Evolutionary conservation across 2,329 filamentous ascomycete species (phyloP).

Genomic region (Apiospora hydei): DNA sequence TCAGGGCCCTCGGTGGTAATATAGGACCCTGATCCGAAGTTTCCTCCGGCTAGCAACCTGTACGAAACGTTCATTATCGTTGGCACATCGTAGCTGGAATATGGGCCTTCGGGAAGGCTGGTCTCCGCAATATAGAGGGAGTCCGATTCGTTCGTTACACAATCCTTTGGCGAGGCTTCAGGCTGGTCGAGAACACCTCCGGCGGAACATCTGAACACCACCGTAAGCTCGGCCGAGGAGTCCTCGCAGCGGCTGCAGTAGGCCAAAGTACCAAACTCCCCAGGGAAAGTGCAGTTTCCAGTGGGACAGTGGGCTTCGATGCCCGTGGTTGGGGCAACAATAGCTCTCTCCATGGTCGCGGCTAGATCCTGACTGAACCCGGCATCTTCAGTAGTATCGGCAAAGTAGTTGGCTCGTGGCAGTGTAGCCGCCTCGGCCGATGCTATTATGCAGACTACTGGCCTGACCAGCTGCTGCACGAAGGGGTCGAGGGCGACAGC

Average conservation of each 20-base stretch:
- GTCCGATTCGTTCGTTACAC: not conserved
- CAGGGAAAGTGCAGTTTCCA: constrained; percentile 28
- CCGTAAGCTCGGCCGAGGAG: not conserved
- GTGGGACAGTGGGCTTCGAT: constrained; percentile 25
- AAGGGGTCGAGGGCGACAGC: not conserved
- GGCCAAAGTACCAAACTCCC: constrained; percentile 25
- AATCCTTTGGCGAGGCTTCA: not conserved
- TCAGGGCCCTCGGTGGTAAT: too few species aligned
- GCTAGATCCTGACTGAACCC: not conserved
- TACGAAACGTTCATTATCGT: too few species aligned
- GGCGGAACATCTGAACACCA: not conserved
- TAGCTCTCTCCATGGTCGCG: not conserved
- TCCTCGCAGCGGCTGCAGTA: constrained; percentile 30
- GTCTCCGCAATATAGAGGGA: not conserved
- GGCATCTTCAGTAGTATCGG: too few species aligned
- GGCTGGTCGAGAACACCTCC: not conserved
- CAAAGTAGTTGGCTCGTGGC: not conserved
- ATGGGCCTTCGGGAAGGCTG: not conserved
- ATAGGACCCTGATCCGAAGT: too few species aligned
- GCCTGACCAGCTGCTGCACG: not conserved
- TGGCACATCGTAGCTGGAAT: too few species aligned
- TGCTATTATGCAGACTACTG: not conserved
- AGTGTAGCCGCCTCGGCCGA: not conserved
- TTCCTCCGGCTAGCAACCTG: too few species aligned
- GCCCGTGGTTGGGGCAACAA: not conserved